phyloP scores from a whole-genome alignment of 1,284 basidiomycete genomes.

The Athelia psychrophila region DNA sequence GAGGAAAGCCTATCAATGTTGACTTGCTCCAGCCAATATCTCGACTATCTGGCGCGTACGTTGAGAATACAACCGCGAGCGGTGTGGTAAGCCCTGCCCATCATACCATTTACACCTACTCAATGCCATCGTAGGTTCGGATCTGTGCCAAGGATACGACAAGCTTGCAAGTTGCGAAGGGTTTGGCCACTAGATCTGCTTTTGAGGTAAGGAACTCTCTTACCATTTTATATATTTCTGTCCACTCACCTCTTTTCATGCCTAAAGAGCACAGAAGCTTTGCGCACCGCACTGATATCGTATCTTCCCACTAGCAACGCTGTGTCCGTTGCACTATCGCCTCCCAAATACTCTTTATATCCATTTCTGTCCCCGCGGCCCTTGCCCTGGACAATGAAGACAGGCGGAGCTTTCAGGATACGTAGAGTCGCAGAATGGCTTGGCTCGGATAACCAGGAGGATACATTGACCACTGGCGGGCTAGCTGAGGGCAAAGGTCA shows the following conservation, averaged over 20 bases:
- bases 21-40: slow-evolving; percentile 61
- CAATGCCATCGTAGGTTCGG: slow-evolving; percentile 41
- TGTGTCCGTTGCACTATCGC: slow-evolving; percentile 22
- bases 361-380: slow-evolving; percentile 54
- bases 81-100: slow-evolving; percentile 38
- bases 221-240: neutral
- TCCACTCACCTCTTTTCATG: too few species aligned
- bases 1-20: slow-evolving; percentile 33
- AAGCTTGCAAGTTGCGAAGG: slow-evolving; percentile 44
- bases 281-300: slow-evolving; percentile 26
- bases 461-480: slow-evolving; percentile 34
- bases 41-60: slow-evolving; percentile 59
- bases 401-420: slow-evolving; percentile 50
- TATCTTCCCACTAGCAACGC: slow-evolving; percentile 34
- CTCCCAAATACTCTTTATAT: slow-evolving; percentile 52
- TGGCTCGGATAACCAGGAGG: slow-evolving; percentile 28
- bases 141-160: slow-evolving; percentile 44
- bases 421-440: slow-evolving; percentile 63
- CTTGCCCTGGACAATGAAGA: slow-evolving; percentile 44
- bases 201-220: slow-evolving; percentile 40
- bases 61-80: slow-evolving; percentile 44
- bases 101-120: slow-evolving; percentile 1
- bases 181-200: slow-evolving; percentile 47
- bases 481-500: slow-evolving; percentile 30
- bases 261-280: slow-evolving; percentile 19